These are phyloP conservation scores for Musa itinerans DNA, from an alignment of 176 grass and related monocot genomes.

Conservation along the genomic window DNA sequence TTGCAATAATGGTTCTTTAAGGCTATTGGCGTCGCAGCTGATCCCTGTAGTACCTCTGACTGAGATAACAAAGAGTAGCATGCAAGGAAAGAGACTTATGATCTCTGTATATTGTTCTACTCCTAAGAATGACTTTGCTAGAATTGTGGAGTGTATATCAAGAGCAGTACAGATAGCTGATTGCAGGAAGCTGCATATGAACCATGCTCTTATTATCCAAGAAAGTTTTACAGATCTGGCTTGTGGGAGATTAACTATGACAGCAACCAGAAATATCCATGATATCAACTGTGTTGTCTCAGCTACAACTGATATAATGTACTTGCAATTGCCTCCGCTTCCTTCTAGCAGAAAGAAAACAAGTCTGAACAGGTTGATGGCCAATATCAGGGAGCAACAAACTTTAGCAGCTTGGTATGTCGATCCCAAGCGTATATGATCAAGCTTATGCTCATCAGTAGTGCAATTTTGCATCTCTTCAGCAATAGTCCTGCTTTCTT, in stretches of 20 bases:
- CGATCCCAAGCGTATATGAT: slow-evolving; percentile 30
- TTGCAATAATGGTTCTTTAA: slow-evolving; percentile 59
- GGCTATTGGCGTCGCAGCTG: slow-evolving; percentile 27
- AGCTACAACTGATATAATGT: slow-evolving; percentile 34
- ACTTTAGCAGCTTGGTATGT: slow-evolving; percentile 58
- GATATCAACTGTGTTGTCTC: slow-evolving; percentile 61
- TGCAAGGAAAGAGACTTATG: slow-evolving; percentile 34
- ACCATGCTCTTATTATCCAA: slow-evolving; percentile 59
- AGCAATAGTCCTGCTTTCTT: slow-evolving; percentile 17
- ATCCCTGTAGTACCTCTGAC: slow-evolving; percentile 71
- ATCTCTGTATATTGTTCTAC: slow-evolving; percentile 40
- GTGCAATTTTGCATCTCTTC: slow-evolving; percentile 26
- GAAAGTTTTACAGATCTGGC: slow-evolving; percentile 52
- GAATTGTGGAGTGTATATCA: slow-evolving; percentile 49
- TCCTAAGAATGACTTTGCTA: slow-evolving; percentile 28
- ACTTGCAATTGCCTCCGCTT: slow-evolving; percentile 35
- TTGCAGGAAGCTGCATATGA: slow-evolving; percentile 65
- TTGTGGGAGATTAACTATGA: slow-evolving; percentile 49
- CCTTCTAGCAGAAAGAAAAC: slow-evolving; percentile 31
- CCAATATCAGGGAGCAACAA: slow-evolving; percentile 63
- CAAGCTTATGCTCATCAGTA: slow-evolving; percentile 26
- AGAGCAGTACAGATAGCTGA: slow-evolving; percentile 40
- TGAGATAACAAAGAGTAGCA: slow-evolving; percentile 56
- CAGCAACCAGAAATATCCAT: slow-evolving; percentile 55
- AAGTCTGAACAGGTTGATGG: slow-evolving; percentile 36